A percentile compares a stretch with the other conserved stretches of the same genome.
Evolutionary conservation across 78 protist genomes (phyloP).

Genomic region (Dictyostelium citrinum): DNA sequence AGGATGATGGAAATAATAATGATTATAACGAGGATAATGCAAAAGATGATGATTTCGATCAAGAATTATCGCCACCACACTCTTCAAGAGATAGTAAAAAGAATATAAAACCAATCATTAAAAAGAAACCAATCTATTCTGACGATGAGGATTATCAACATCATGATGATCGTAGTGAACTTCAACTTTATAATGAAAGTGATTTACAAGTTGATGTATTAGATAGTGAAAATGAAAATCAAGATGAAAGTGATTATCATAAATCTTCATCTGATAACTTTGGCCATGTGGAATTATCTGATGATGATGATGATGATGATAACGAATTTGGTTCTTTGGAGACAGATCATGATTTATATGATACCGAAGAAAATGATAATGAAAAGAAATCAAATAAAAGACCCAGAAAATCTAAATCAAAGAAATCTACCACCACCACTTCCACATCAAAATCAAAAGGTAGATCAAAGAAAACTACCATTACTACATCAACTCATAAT

Average conservation of each 20-base stretch:
- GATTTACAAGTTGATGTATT: not conserved
- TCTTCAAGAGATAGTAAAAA: not conserved
- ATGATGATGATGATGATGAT: not conserved
- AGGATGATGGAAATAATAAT: not conserved
- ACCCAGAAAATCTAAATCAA: not conserved
- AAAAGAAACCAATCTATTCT: not conserved
- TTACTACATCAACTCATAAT: not conserved
- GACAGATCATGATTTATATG: not conserved
- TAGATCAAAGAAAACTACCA: not conserved
- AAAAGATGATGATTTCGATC: not conserved
- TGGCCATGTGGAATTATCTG: not conserved
- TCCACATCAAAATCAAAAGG: not conserved
- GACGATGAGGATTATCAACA: not conserved
- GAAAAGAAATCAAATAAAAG: not conserved
- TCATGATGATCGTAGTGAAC: not conserved
- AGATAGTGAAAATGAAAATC: constrained; percentile 7
- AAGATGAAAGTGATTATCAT: not conserved
- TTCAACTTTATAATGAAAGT: not conserved
- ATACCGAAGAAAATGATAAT: not conserved
- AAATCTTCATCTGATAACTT: not conserved
- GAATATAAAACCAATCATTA: not conserved
- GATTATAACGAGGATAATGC: not conserved
- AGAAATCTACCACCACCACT: not conserved
- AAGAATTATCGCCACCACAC: not conserved
- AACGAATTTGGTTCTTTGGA: not conserved